phyloP scores from a whole-genome alignment of 2,329 filamentous ascomycete species.

The Fusarium decemcellulare region DNA sequence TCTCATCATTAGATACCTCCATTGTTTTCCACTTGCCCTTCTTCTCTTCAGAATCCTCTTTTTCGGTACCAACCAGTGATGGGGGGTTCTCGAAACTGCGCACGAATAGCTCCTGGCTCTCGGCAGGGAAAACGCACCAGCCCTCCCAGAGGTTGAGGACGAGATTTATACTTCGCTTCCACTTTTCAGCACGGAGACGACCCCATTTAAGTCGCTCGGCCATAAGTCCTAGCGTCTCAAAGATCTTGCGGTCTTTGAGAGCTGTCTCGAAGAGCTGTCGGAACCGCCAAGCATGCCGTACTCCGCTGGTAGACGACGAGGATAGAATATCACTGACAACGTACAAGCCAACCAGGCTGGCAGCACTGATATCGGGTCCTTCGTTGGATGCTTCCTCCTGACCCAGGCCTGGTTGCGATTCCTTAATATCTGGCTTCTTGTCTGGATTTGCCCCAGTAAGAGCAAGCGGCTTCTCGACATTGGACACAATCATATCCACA shows the following conservation, averaged over 20 bases:
- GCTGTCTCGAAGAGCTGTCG: conserved; percentile 83
- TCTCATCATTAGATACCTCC: conserved; percentile 52
- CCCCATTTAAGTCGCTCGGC: conserved; percentile 84
- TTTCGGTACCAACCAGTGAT: conserved; percentile 50
- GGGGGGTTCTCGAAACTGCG: conserved; percentile 81
- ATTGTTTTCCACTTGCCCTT: conserved; percentile 66
- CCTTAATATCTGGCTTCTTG: conserved; percentile 56
- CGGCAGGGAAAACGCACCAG: conserved; percentile 81
- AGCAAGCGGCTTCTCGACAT: conserved; percentile 83
- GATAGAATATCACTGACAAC: conserved; percentile 84
- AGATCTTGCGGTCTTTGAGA: conserved; percentile 77
- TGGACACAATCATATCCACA: conserved; percentile 88
- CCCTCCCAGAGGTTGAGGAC: conserved; percentile 80
- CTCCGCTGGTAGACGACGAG: conserved; percentile 80
- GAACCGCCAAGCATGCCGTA: conserved; percentile 90
- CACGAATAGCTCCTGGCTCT: conserved; percentile 80
- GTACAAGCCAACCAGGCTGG: conserved; percentile 86
- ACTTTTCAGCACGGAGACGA: conserved; percentile 85
- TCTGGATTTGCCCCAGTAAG: conserved; percentile 79
- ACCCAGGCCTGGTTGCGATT: conserved; percentile 39
- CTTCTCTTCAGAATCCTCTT: conserved; percentile 48
- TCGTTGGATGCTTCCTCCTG: conserved; percentile 58
- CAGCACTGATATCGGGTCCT: conserved; percentile 74
- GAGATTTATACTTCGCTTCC: conserved; percentile 81
- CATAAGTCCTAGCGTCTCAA: conserved; percentile 81